A percentile compares a stretch with the other conserved stretches of the same genome.
These are phyloP conservation scores for Fusarium keratoplasticum DNA, from an alignment of 2,329 filamentous ascomycete species.

Conservation along the genomic window DNA sequence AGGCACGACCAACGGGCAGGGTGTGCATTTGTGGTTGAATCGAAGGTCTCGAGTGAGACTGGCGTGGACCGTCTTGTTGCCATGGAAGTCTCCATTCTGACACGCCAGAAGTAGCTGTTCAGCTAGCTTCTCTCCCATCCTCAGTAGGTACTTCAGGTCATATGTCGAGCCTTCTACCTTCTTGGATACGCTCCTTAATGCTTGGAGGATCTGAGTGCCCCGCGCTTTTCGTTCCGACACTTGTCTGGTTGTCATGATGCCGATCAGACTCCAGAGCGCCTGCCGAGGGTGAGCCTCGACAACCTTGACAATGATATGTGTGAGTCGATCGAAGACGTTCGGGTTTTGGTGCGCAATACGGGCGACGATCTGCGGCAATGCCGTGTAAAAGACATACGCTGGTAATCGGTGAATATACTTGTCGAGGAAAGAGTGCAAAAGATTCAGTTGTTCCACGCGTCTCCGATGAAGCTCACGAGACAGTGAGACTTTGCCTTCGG, in stretches of 20 bases:
- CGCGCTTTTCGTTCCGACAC: constrained; percentile 71
- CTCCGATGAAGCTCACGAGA: constrained; percentile 64
- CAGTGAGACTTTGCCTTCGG: constrained; percentile 65
- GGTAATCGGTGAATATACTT: constrained; percentile 82
- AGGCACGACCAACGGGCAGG: constrained; percentile 88
- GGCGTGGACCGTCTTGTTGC: constrained; percentile 73
- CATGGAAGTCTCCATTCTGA: constrained; percentile 78
- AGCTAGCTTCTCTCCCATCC: constrained; percentile 83
- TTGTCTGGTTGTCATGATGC: constrained; percentile 84
- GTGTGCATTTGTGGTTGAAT: constrained; percentile 87
- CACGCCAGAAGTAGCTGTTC: constrained; percentile 85
- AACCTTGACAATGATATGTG: constrained; percentile 87
- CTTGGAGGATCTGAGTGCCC: constrained; percentile 64
- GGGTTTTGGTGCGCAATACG: constrained; percentile 88
- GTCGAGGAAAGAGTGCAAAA: constrained; percentile 79
- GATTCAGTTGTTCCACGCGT: constrained; percentile 74
- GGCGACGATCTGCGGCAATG: constrained; percentile 94
- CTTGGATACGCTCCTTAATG: constrained; percentile 59
- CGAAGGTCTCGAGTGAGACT: constrained; percentile 82
- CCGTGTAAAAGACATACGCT: constrained; percentile 82
- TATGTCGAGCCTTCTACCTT: constrained; percentile 63
- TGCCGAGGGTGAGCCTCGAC: constrained; percentile 89
- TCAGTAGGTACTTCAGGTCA: constrained; percentile 79
- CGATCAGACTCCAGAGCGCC: constrained; percentile 89
- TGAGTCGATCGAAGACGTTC: constrained; percentile 81